Evolutionary conservation across 495 filamentous ascomycete species (phyloP).

Genomic region (Aspergillus heteromorphus): DNA sequence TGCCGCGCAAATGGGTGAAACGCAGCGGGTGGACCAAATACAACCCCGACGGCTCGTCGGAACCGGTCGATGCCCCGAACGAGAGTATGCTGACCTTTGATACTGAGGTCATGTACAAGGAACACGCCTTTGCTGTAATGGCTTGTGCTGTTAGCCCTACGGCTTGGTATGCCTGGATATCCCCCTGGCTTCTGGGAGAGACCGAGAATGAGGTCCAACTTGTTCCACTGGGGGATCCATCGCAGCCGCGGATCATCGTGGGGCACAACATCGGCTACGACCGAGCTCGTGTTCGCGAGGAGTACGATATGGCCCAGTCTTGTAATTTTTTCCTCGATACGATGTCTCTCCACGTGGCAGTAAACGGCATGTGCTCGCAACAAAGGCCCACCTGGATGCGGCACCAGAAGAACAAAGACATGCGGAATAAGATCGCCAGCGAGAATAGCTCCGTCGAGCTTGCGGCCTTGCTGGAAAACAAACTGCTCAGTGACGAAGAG

Average conservation of each 20-base stretch:
- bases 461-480: slow-evolving; percentile 61
- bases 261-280: slow-evolving; percentile 98
- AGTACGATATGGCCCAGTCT: slow-evolving; percentile 78
- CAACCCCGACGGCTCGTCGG: slow-evolving; percentile 60
- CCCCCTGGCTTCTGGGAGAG: slow-evolving; percentile 88
- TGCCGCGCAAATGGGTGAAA: slow-evolving; percentile 73
- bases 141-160: slow-evolving; percentile 83
- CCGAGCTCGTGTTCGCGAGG: slow-evolving; percentile 78
- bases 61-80: slow-evolving; percentile 68
- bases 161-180: slow-evolving; percentile 96
- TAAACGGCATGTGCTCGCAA: slow-evolving; percentile 98
- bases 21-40: slow-evolving; percentile 95
- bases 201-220: slow-evolving; percentile 71
- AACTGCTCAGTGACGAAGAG: slow-evolving; percentile 67
- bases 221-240: slow-evolving; percentile 75
- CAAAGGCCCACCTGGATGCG: slow-evolving; percentile 97
- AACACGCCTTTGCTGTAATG: slow-evolving; percentile 89
- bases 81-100: slow-evolving; percentile 87
- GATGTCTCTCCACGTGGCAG: slow-evolving; percentile 96
- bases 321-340: slow-evolving; percentile 90
- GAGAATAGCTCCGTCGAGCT: slow-evolving; percentile 68
- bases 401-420: slow-evolving; percentile 80
- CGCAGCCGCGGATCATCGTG: slow-evolving; percentile 66
- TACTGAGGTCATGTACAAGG: slow-evolving; percentile 94
- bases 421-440: slow-evolving; percentile 72